A percentile compares a stretch with the other conserved stretches of the same genome.
Conservation (phyloP, 2,329 filamentous ascomycete species). For the Ophiostoma angusticollis region DNA sequence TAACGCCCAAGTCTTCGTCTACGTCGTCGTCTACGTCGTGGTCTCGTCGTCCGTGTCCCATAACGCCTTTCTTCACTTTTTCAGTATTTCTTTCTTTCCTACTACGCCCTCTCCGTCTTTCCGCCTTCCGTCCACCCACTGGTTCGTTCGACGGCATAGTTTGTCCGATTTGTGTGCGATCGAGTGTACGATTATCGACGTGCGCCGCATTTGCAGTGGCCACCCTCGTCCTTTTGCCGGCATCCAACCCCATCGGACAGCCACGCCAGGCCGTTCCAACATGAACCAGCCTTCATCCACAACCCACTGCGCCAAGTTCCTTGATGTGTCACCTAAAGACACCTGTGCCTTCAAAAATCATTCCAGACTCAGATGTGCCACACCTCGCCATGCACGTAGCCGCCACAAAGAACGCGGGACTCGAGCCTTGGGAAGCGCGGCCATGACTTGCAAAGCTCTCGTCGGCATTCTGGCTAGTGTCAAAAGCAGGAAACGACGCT, state of each 20-base stretch:
- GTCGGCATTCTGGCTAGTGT: too few species aligned
- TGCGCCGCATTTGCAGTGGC: too few species aligned
- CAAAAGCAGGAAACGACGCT: too few species aligned
- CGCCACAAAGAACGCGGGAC: not conserved
- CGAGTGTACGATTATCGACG: not conserved
- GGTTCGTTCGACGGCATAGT: not conserved
- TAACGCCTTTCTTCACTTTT: not conserved
- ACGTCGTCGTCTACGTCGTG: too few species aligned
- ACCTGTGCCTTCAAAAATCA: too few species aligned
- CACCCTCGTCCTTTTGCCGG: too few species aligned
- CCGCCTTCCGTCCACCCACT: not conserved
- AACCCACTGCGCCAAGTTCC: not conserved
- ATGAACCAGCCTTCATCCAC: not conserved
- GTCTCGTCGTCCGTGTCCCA: too few species aligned
- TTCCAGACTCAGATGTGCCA: not conserved
- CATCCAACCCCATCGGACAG: not conserved
- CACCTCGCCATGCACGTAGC: conserved; percentile 1
- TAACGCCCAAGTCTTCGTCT: not conserved
- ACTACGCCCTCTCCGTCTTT: not conserved
- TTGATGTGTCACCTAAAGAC: not conserved
- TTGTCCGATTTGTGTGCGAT: not conserved
- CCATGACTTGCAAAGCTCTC: too few species aligned
- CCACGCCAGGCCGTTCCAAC: not conserved
- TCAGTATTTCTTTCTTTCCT: not conserved
- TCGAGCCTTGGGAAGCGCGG: too few species aligned